These are phyloP conservation scores for Quercus phellos DNA, from an alignment of 331 rosid genomes.

Conservation along the genomic window DNA sequence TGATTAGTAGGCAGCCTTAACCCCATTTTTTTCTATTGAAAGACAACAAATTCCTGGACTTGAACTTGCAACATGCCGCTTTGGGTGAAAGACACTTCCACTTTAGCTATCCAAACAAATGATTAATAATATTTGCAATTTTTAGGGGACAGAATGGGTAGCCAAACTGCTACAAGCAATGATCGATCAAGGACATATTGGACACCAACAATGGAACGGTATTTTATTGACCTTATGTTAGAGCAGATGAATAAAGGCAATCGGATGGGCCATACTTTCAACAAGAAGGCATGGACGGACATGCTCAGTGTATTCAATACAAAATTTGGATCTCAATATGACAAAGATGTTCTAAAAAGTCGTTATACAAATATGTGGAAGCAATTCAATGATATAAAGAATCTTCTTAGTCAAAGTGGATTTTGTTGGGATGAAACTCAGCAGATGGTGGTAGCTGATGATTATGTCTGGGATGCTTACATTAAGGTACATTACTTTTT, in stretches of 20 bases:
- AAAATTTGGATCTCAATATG: constrained; percentile 60
- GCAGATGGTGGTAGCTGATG: constrained; percentile 70
- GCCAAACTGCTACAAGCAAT: constrained; percentile 31
- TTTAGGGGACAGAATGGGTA: constrained; percentile 40
- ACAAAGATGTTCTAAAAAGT: constrained; percentile 65
- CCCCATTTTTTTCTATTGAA: too few relatives aligned
- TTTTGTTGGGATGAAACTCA: constrained; percentile 69
- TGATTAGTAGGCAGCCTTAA: too few relatives aligned
- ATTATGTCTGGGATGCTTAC: constrained; percentile 59
- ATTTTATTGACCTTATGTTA: constrained; percentile 66
- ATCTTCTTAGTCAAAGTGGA: constrained; percentile 47
- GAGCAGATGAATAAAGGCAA: constrained; percentile 68
- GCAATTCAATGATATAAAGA: constrained; percentile 72
- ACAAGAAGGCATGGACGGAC: constrained; percentile 72
- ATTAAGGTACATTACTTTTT: constrained; percentile 29
- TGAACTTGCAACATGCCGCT: too few relatives aligned
- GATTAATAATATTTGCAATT: not conserved
- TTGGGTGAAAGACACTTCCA: not conserved
- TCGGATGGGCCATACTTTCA: constrained; percentile 65
- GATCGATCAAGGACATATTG: constrained; percentile 71
- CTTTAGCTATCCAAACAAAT: not conserved
- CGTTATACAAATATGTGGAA: constrained; percentile 75
- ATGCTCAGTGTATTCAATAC: constrained; percentile 59
- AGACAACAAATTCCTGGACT: too few relatives aligned
- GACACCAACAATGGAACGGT: constrained; percentile 68